Evolutionary conservation across 495 filamentous ascomycete species (phyloP).

Genomic region (Hypoxylon crocopeplum): DNA sequence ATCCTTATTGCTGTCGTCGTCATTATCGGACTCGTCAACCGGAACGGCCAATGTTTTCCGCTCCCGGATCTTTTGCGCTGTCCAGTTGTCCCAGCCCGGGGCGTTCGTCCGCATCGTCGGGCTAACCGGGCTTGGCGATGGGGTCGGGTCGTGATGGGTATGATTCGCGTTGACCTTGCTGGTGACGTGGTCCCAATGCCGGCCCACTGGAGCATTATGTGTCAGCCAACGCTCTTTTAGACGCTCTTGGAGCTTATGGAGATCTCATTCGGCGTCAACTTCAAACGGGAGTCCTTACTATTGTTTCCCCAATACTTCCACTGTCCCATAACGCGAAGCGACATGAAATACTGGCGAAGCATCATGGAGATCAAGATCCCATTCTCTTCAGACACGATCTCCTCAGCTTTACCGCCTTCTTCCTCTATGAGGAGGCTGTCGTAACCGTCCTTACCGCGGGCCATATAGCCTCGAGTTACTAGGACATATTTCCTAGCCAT

Average conservation of each 20-base stretch:
- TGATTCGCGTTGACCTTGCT: constrained; percentile 55
- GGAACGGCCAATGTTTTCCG: constrained; percentile 37
- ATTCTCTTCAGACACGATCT: constrained; percentile 82
- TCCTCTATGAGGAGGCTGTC: constrained; percentile 69
- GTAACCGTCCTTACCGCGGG: constrained; percentile 85
- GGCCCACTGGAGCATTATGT: constrained; percentile 45
- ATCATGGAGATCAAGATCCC: constrained; percentile 84
- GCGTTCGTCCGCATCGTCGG: constrained; percentile 20
- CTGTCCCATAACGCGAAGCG: constrained; percentile 74
- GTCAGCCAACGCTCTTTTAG: constrained; percentile 1
- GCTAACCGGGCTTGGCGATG: constrained; percentile 38
- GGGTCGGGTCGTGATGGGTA: constrained; percentile 46
- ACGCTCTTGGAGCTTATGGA: neutral
- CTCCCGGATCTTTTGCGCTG: constrained; percentile 53
- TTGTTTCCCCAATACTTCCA: constrained; percentile 71
- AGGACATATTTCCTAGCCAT: constrained; percentile 67
- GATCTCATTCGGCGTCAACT: neutral
- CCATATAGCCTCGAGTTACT: constrained; percentile 85
- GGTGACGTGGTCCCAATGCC: constrained; percentile 69
- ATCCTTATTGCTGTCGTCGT: constrained; percentile 39
- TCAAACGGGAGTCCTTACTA: constrained; percentile 36
- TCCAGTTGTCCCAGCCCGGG: constrained; percentile 50
- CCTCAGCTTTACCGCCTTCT: constrained; percentile 75
- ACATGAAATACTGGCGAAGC: constrained; percentile 88
- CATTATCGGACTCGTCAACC: constrained; percentile 44